Percentiles rank a stretch among this genome's conserved stretches.
phyloP scores from a whole-genome alignment of 148 eudicot genomes.

The Talinum fruticosum region DNA sequence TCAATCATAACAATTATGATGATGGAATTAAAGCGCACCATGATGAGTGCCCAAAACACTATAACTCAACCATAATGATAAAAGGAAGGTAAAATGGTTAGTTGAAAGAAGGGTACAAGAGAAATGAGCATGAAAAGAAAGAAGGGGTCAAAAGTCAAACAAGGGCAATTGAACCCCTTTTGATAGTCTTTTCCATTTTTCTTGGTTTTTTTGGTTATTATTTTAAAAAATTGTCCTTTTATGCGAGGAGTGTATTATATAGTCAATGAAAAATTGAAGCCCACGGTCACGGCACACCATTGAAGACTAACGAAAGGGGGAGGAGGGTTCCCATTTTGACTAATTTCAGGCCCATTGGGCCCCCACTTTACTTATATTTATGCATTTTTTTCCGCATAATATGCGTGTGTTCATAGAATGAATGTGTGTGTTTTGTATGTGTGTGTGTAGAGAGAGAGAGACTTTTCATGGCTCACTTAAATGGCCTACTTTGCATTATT shows the following conservation, averaged over 20 bases:
- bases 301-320: neutral
- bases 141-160: neutral
- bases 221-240: neutral
- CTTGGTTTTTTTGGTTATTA: neutral
- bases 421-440: neutral
- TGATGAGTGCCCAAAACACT: neutral
- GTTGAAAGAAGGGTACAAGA: neutral
- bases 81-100: neutral
- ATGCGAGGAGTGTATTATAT: neutral
- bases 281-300: slow-evolving; percentile 3
- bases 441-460: neutral
- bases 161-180: neutral
- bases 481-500: no score
- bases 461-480: neutral
- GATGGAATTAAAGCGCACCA: neutral
- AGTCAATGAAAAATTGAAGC: slow-evolving; percentile 6
- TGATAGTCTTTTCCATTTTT: neutral
- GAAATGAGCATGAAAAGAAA: neutral
- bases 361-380: neutral
- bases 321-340: neutral
- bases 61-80: neutral
- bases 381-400: neutral
- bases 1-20: neutral
- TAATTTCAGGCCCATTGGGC: slow-evolving; percentile 2
- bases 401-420: neutral